phyloP scores from a whole-genome alignment of 2,329 filamentous ascomycete genomes.

The Fusarium sp. region DNA sequence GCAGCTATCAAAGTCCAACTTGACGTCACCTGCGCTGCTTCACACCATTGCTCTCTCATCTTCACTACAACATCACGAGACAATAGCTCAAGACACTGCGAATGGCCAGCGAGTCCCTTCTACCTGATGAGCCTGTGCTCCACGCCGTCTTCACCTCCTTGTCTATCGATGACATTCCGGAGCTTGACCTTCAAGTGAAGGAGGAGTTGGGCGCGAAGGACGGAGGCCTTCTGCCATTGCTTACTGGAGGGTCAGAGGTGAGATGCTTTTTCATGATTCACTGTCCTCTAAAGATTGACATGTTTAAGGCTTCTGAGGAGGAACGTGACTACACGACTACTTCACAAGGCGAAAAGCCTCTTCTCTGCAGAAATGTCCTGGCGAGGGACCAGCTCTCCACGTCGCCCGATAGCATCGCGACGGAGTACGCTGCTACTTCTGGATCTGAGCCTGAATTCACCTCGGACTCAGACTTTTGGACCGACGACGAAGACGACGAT shows the following conservation, averaged over 20 bases:
- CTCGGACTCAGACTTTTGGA: constrained; percentile 36
- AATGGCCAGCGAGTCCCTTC: constrained; percentile 5
- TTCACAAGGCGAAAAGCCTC: constrained; percentile 2
- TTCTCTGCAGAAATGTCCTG: constrained; percentile 8
- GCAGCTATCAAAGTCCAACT: background rate
- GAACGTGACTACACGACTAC: background rate
- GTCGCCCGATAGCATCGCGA: constrained; percentile 6
- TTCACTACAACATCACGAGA: background rate
- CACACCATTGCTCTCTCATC: background rate
- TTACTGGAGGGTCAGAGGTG: constrained; percentile 10
- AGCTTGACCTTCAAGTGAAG: background rate
- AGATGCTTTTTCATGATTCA: background rate
- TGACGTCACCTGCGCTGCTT: background rate
- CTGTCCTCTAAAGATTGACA: constrained; percentile 1
- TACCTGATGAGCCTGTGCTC: constrained; percentile 6
- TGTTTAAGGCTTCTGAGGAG: background rate
- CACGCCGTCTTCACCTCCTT: background rate
- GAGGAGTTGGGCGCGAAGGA: background rate
- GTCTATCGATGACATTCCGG: constrained; percentile 4
- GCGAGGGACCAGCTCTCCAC: background rate
- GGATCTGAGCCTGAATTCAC: constrained; percentile 36
- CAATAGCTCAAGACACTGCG: background rate
- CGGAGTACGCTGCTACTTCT: constrained; percentile 32
- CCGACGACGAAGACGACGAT: constrained; percentile 39
- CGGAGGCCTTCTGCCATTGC: background rate